These are phyloP conservation scores for Lactifluus pinguis DNA, from an alignment of 768 basidiomycete genomes.

Conservation along the genomic window DNA sequence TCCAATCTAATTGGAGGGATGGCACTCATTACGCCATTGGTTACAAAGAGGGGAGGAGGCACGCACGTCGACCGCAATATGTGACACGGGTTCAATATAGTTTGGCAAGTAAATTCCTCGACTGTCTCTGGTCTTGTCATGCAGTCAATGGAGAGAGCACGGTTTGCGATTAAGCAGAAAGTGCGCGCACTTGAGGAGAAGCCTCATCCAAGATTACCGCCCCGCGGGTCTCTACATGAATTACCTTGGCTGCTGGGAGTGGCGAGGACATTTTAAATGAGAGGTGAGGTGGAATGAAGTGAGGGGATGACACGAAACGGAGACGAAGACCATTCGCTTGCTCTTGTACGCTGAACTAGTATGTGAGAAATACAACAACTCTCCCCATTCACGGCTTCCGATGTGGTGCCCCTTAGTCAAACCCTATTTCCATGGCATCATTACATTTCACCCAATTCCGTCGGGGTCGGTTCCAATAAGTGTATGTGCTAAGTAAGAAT, in stretches of 20 bases:
- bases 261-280: conserved; percentile 30
- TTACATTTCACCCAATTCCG: conserved; percentile 13
- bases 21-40: conserved; percentile 1
- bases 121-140: conserved; percentile 74
- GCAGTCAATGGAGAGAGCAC: conserved; percentile 10
- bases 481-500: neutral
- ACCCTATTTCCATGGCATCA: neutral
- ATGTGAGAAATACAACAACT: neutral
- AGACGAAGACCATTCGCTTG: conserved; percentile 11
- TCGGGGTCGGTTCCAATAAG: conserved; percentile 10
- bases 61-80: conserved; percentile 95
- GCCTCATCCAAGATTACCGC: conserved; percentile 91
- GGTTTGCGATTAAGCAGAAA: neutral
- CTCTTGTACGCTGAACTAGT: neutral
- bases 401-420: neutral
- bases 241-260: conserved; percentile 74
- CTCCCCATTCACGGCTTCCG: neutral
- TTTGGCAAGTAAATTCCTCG: conserved; percentile 97
- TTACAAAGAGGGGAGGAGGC: neutral
- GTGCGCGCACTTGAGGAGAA: conserved; percentile 72
- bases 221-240: conserved; percentile 91
- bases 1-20: conserved; percentile 59
- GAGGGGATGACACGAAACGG: neutral
- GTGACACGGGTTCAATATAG: conserved; percentile 94
- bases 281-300: neutral